Evolutionary conservation across 257 asterid genomes (phyloP).

Genomic region (Avicennia marina): DNA sequence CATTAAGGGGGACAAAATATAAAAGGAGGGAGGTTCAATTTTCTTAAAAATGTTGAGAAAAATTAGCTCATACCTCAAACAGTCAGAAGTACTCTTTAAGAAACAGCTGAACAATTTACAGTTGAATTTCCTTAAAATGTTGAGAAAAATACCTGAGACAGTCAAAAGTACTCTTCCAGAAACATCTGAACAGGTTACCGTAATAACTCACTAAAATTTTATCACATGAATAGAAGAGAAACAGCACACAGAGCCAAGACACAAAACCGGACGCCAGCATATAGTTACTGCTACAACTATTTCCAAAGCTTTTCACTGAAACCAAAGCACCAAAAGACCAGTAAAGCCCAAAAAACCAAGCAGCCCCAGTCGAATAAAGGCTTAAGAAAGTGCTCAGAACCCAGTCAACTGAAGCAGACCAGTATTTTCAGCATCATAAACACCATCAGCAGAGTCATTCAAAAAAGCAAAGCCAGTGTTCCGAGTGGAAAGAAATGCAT

Average conservation of each 20-base stretch:
- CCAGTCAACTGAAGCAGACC: conserved; percentile 39
- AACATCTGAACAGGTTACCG: conserved; percentile 25
- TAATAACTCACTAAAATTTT: conserved; percentile 9
- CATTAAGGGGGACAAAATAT: no score
- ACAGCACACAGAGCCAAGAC: conserved; percentile 28
- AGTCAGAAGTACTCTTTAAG: background rate
- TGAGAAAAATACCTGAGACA: background rate
- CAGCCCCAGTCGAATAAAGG: conserved; percentile 32
- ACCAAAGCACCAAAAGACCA: conserved; percentile 31
- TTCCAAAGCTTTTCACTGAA: conserved; percentile 42
- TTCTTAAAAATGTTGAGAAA: background rate
- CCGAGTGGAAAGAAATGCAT: conserved; percentile 17
- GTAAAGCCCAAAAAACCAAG: conserved; percentile 6
- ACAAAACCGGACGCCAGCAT: conserved; percentile 21
- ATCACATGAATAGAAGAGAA: conserved; percentile 24
- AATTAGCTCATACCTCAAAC: background rate
- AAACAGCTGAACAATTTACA: conserved; percentile 11
- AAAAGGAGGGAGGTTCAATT: no score
- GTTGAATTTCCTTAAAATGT: no score
- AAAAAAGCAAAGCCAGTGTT: conserved; percentile 25
- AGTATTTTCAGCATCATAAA: conserved; percentile 35
- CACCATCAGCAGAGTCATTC: conserved; percentile 25
- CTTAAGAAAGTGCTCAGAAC: conserved; percentile 30
- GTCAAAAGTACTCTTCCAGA: conserved; percentile 10
- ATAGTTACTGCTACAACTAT: conserved; percentile 26